phyloP scores from a whole-genome alignment of 1,284 basidiomycete genomes.

The Golubevia pallescens region DNA sequence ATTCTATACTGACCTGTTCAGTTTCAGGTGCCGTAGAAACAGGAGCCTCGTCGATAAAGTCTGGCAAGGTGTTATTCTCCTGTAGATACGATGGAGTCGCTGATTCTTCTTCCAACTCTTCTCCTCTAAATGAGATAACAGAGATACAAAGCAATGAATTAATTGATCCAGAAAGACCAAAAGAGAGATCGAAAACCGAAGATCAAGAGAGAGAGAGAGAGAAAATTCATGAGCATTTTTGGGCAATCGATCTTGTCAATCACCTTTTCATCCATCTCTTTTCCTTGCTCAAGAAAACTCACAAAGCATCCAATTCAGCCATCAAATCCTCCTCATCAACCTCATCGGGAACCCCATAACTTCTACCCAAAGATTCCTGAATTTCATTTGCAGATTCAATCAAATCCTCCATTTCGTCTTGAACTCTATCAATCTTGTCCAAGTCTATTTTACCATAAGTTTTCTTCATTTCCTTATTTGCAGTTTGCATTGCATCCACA shows the following conservation, averaged over 20 bases:
- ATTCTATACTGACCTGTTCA: too few relatives aligned
- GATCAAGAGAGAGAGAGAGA: neutral
- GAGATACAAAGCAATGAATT: too few relatives aligned
- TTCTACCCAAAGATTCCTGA: conserved; percentile 88
- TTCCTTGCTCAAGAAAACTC: conserved; percentile 14
- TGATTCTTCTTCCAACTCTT: conserved; percentile 12
- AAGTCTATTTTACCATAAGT: conserved; percentile 98
- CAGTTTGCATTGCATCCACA: conserved; percentile 94
- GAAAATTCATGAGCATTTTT: neutral
- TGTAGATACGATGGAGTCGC: conserved; percentile 48
- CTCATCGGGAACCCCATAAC: conserved; percentile 96
- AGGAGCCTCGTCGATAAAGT: conserved; percentile 55
- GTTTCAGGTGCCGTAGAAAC: neutral
- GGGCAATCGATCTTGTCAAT: too few relatives aligned
- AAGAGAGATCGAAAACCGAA: neutral
- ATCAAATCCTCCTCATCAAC: conserved; percentile 86
- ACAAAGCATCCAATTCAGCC: conserved; percentile 60
- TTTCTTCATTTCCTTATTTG: conserved; percentile 94
- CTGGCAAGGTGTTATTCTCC: conserved; percentile 28
- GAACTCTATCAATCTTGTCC: conserved; percentile 89
- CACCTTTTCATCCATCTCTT: too few relatives aligned
- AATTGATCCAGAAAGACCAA: neutral
- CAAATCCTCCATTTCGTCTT: conserved; percentile 91
- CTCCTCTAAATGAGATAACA: neutral
- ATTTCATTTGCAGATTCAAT: conserved; percentile 98